A percentile compares a stretch with the other conserved stretches of the same genome.
Conservation (phyloP, 129 eudicot species). For the sunflower (Helianthus annuus) region HanXRQr2.0-SUNRISE NC_035444.2:321589-322088, state of each 20-base stretch:
- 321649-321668: slow-evolving; percentile 54
- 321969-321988: slow-evolving; percentile 73
- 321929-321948: not conserved
- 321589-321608: slow-evolving; percentile 60
- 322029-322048: slow-evolving; percentile 86
- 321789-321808: slow-evolving; percentile 81
- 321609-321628: slow-evolving; percentile 61
- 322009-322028: slow-evolving; percentile 48
- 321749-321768: slow-evolving; percentile 1
- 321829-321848: slow-evolving; percentile 79
- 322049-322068: slow-evolving; percentile 93
- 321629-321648: slow-evolving; percentile 60
- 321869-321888: slow-evolving; percentile 45
- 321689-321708: slow-evolving; percentile 17
- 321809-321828: slow-evolving; percentile 69
- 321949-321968: slow-evolving; percentile 80
- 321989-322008: slow-evolving; percentile 41
- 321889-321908: slow-evolving; percentile 5
- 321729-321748: not conserved
- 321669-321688: slow-evolving; percentile 66
- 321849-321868: slow-evolving; percentile 87
- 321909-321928: not conserved
- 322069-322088: slow-evolving; percentile 65
- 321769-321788: not conserved
- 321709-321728: not conserved